These are phyloP conservation scores for Durotheca rogersii DNA, from an alignment of 495 filamentous ascomycete genomes.

Conservation along the genomic window DNA sequence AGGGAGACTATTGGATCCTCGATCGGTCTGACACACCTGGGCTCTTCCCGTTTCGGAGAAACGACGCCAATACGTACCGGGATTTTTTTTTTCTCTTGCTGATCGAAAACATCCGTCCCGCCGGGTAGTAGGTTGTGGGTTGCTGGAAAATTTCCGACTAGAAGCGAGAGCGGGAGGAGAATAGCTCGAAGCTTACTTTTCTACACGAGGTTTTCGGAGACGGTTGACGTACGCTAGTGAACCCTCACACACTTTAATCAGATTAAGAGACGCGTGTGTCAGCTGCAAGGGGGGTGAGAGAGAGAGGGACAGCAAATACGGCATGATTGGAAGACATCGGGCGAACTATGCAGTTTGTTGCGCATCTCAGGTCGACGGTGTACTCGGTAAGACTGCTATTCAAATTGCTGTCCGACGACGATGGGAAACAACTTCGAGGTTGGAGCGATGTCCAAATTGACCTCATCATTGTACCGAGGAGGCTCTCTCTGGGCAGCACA, in stretches of 20 bases:
- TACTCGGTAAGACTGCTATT: slow-evolving; percentile 29
- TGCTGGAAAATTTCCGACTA: slow-evolving; percentile 11
- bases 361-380: slow-evolving; percentile 22
- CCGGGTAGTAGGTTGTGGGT: slow-evolving; percentile 7
- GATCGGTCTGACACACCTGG: slow-evolving; percentile 34
- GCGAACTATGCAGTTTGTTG: slow-evolving; percentile 15
- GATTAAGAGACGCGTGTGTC: slow-evolving; percentile 30
- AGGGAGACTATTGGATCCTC: slow-evolving; percentile 30
- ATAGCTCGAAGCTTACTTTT: slow-evolving; percentile 10
- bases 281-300: slow-evolving; percentile 21
- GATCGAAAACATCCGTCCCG: slow-evolving; percentile 14
- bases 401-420: slow-evolving; percentile 21
- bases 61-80: slow-evolving; percentile 27
- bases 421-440: slow-evolving; percentile 16
- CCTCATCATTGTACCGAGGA: slow-evolving; percentile 27
- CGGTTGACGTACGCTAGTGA: slow-evolving; percentile 24
- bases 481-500: slow-evolving; percentile 30
- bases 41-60: slow-evolving; percentile 30
- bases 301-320: slow-evolving; percentile 5
- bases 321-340: slow-evolving; percentile 27
- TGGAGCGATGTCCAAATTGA: slow-evolving; percentile 25
- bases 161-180: slow-evolving; percentile 9
- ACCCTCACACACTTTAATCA: slow-evolving; percentile 22
- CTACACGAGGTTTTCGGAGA: slow-evolving; percentile 21
- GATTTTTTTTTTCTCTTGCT: slow-evolving; percentile 5